A percentile compares a stretch with the other conserved stretches of the same genome.
Conservation (phyloP, 1,284 basidiomycete genomes). For the Cystobasidium pallidum region DNA sequence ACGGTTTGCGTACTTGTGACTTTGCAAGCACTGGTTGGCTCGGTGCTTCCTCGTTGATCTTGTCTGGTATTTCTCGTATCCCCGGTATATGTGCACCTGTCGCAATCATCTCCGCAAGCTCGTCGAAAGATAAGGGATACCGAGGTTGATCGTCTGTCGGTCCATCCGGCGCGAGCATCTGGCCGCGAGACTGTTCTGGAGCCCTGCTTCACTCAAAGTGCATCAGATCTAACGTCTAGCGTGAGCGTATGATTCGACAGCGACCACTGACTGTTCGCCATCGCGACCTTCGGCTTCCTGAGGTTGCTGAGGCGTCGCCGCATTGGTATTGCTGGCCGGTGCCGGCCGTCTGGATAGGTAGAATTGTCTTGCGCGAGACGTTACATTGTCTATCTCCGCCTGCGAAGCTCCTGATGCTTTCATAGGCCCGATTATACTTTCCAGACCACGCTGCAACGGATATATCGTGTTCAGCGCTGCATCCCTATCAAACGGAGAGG, state of each 20-base stretch:
- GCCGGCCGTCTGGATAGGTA: conserved; percentile 41
- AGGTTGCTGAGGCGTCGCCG: neutral
- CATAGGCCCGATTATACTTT: conserved; percentile 46
- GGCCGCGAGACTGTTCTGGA: conserved; percentile 3
- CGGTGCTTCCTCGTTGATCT: conserved; percentile 45
- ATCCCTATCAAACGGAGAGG: neutral
- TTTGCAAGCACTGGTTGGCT: conserved; percentile 41
- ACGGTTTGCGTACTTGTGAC: conserved; percentile 48
- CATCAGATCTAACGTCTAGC: neutral
- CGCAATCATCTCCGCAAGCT: conserved; percentile 51
- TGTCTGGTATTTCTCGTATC: conserved; percentile 50
- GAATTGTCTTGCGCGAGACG: conserved; percentile 48
- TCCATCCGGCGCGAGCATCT: conserved; percentile 11
- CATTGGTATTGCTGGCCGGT: neutral
- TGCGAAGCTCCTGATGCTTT: conserved; percentile 38
- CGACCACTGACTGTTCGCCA: neutral
- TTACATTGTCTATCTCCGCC: conserved; percentile 46
- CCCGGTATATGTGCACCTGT: conserved; percentile 51
- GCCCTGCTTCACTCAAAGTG: neutral
- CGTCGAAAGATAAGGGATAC: conserved; percentile 51
- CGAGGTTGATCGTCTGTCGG: conserved; percentile 42
- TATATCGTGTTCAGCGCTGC: neutral
- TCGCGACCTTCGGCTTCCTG: neutral
- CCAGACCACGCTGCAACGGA: conserved; percentile 43
- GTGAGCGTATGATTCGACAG: neutral